A percentile compares a stretch with the other conserved stretches of the same genome.
These are phyloP conservation scores for Lophiotrema nucula DNA, from an alignment of 495 filamentous ascomycete genomes.

Conservation along the genomic window DNA sequence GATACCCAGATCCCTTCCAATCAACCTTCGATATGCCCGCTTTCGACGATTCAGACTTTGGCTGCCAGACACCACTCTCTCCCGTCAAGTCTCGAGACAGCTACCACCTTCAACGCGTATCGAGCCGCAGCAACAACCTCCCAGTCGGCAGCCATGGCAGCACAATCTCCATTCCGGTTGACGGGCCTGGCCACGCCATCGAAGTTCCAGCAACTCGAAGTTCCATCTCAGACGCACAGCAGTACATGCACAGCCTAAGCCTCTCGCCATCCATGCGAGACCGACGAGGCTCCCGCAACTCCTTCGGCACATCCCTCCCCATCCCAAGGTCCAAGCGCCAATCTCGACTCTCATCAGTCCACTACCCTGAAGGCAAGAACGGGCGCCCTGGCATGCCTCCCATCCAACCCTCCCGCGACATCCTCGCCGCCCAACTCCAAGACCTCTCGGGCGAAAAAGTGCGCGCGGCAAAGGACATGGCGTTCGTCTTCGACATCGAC, in stretches of 20 bases:
- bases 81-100: conserved; percentile 41
- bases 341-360: conserved; percentile 61
- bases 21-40: no score
- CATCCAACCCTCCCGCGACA: conserved; percentile 60
- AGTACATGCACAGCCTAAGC: conserved; percentile 74
- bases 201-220: conserved; percentile 72
- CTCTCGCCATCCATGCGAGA: conserved; percentile 64
- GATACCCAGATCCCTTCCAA: no score
- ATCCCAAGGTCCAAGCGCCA: conserved; percentile 71
- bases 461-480: conserved; percentile 62
- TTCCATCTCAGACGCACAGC: conserved; percentile 64
- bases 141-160: conserved; percentile 3
- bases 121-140: conserved; percentile 17
- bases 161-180: conserved; percentile 38
- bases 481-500: conserved; percentile 67
- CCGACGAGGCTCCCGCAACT: conserved; percentile 71
- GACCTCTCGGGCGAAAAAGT: conserved; percentile 70
- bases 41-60: conserved; percentile 56
- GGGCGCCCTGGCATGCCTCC: conserved; percentile 49
- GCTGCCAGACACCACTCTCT: conserved; percentile 40
- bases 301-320: conserved; percentile 72
- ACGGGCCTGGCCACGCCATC: conserved; percentile 49
- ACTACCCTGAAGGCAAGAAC: conserved; percentile 43
- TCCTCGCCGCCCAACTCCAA: conserved; percentile 71
- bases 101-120: conserved; percentile 32